phyloP scores from a whole-genome alignment of 441 rosid species.

The Arabidopsis lyrata region DNA sequence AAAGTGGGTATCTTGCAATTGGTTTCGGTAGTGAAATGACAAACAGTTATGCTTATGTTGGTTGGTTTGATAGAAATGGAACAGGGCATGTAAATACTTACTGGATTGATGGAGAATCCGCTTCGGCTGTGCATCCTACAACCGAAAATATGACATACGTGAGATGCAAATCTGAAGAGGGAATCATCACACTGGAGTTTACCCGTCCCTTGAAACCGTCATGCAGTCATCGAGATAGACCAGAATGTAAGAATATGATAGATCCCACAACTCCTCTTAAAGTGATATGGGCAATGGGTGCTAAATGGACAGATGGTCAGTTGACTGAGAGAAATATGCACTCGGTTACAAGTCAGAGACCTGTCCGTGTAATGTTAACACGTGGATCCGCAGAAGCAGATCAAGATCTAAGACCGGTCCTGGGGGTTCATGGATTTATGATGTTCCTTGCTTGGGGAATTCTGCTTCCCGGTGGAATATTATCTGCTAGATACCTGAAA shows the following conservation, averaged over 20 bases:
- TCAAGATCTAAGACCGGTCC: slow-evolving; percentile 90
- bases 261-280: slow-evolving; percentile 92
- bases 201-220: slow-evolving; percentile 75
- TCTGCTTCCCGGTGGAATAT: slow-evolving; percentile 88
- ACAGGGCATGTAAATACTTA: slow-evolving; percentile 78
- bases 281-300: slow-evolving; percentile 97
- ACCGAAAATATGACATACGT: slow-evolving; percentile 81
- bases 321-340: slow-evolving; percentile 94
- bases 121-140: slow-evolving; percentile 73
- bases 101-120: slow-evolving; percentile 90
- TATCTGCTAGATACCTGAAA: slow-evolving; percentile 90
- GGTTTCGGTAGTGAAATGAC: slow-evolving; percentile 87
- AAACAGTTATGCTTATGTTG: slow-evolving; percentile 86
- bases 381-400: slow-evolving; percentile 96
- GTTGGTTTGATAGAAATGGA: slow-evolving; percentile 85
- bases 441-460: slow-evolving; percentile 99
- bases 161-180: slow-evolving; percentile 90
- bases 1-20: slow-evolving; percentile 90
- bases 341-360: slow-evolving; percentile 87
- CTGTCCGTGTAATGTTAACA: slow-evolving; percentile 73
- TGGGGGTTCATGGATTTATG: slow-evolving; percentile 98
- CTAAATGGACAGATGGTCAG: slow-evolving; percentile 76
- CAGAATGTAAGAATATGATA: slow-evolving; percentile 81
- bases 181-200: slow-evolving; percentile 91
- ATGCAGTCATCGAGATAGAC: slow-evolving; percentile 56